Conservation (phyloP, 2,329 filamentous ascomycete species). For the Scedosporium boydii region DNA sequence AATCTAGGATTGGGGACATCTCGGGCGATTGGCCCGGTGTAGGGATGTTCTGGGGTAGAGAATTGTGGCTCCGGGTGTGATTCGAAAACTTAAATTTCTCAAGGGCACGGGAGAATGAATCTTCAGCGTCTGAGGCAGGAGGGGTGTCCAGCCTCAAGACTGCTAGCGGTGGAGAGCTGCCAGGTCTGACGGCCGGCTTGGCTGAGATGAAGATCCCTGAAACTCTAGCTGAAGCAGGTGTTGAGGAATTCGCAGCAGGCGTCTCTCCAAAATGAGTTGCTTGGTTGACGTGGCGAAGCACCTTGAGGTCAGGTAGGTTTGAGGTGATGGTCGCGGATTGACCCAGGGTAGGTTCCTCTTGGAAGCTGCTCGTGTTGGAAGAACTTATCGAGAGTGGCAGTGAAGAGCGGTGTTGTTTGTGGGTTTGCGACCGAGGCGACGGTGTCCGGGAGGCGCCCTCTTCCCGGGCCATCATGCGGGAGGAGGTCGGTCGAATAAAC, state of each 20-base stretch:
- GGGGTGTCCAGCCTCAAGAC: conserved; percentile 18
- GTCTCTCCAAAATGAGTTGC: background rate
- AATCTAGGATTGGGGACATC: conserved; percentile 16
- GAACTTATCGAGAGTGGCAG: conserved; percentile 6
- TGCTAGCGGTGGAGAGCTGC: conserved; percentile 8
- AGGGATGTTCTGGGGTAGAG: conserved; percentile 14
- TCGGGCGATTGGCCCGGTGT: conserved; percentile 26
- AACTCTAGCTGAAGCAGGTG: background rate
- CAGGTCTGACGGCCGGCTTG: background rate
- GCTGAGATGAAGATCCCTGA: background rate
- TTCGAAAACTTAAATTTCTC: conserved; percentile 18
- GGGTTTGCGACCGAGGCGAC: conserved; percentile 11
- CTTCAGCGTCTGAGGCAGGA: conserved; percentile 19
- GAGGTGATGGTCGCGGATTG: background rate
- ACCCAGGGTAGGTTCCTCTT: background rate
- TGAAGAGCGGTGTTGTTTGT: conserved; percentile 5
- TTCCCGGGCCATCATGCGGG: conserved; percentile 48
- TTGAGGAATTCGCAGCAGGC: background rate
- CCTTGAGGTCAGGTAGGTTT: background rate
- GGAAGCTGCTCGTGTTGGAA: background rate
- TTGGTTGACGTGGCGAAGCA: background rate
- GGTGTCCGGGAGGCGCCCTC: conserved; percentile 24
- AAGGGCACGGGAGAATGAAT: conserved; percentile 7
- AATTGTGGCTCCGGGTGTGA: conserved; percentile 9
- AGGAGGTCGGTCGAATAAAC: conserved; percentile 45